Base-by-base conservation (phyloP, 78 protist genomes). In the Capsaspora owczarzaki region DNA sequence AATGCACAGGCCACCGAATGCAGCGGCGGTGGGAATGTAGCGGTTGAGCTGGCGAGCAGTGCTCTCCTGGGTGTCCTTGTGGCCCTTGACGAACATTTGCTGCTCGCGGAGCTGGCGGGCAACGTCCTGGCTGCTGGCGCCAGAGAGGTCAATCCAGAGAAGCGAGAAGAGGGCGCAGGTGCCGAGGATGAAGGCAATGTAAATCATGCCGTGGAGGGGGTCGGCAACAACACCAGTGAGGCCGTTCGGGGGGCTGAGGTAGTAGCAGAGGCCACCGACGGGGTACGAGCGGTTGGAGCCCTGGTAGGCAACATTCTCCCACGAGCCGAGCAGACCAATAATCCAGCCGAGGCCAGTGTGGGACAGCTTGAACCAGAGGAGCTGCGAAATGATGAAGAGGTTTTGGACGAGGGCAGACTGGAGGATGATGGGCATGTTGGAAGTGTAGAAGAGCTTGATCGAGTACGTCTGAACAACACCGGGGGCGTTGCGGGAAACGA, bases 361-460 rank as follows among this genome's bases (percentile, higher is more conserved):
- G 68, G 80, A 71, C 90, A 96, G 96, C 84, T 95, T 89, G 82
- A 88, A 84, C 93, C 66, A 95, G 53, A 98, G 86, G 43, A 98
- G 66, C 89, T 98, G 98, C 31, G 99, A 97, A 86, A 98, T 31
- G 89, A 98, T 89, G 90, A 90, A 96, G 51, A 96, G 79, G 92
- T 97, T 93, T 85, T 96, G 86, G 35, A 95, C 92, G 43, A 98
- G 89, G 60, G 99, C 99, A 31, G 96, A 81, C 89, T 97, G 99
- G 61, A 98, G 92, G 87, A 98, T 97, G 90, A 98, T 95, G 74
- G 99, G 99, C 82, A 97, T 97, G 95, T 97, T 98, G 71, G 98
- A 90, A 31, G 99, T 98, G 97, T 98, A 98, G 95, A 98, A 98
- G 74, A 98, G 93, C 88, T 98, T 98, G 91, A 98, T 98, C 71